Percentiles rank a stretch among this genome's conserved stretches.
Evolutionary conservation across 176 grass and related monocot species (phyloP).

Genomic region (Guadua angustifolia): DNA sequence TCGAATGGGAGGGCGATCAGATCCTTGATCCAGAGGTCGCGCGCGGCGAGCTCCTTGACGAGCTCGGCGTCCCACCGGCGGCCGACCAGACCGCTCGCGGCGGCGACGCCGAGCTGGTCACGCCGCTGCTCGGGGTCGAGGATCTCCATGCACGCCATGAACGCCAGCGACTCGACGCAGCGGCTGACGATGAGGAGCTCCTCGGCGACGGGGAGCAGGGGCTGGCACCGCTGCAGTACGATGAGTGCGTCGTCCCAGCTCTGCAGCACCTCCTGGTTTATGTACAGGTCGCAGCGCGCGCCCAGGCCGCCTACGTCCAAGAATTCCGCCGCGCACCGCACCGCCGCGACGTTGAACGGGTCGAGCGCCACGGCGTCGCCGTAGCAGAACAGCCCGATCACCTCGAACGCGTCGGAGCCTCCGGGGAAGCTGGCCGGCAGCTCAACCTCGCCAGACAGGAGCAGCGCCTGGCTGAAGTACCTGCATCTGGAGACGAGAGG

Average conservation of each 20-base stretch:
- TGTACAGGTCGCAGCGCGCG: conserved; percentile 81
- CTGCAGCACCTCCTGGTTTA: conserved; percentile 96
- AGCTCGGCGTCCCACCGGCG: conserved; percentile 73
- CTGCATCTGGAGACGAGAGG: conserved; percentile 63
- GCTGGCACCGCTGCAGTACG: conserved; percentile 79
- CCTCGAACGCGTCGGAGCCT: conserved; percentile 71
- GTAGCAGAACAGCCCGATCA: conserved; percentile 78
- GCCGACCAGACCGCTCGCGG: conserved; percentile 44
- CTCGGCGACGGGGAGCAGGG: conserved; percentile 66
- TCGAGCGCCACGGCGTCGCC: conserved; percentile 66
- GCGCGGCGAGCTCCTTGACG: conserved; percentile 77
- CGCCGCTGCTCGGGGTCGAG: conserved; percentile 79
- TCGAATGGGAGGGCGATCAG: conserved; percentile 84
- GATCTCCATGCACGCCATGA: conserved; percentile 99
- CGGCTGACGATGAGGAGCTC: conserved; percentile 83
- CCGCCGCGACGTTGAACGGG: conserved; percentile 80
- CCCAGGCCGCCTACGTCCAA: conserved; percentile 62
- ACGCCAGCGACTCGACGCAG: conserved; percentile 90
- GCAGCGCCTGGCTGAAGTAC: conserved; percentile 58
- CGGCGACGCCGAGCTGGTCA: conserved; percentile 32
- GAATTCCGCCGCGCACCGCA: conserved; percentile 80
- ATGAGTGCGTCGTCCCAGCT: conserved; percentile 89
- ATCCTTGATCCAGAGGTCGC: conserved; percentile 90
- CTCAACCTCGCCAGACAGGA: conserved; percentile 50
- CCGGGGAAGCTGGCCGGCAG: conserved; percentile 66